phyloP scores from a whole-genome alignment of 1,284 basidiomycete species.

The Flammula alnicola region DNA sequence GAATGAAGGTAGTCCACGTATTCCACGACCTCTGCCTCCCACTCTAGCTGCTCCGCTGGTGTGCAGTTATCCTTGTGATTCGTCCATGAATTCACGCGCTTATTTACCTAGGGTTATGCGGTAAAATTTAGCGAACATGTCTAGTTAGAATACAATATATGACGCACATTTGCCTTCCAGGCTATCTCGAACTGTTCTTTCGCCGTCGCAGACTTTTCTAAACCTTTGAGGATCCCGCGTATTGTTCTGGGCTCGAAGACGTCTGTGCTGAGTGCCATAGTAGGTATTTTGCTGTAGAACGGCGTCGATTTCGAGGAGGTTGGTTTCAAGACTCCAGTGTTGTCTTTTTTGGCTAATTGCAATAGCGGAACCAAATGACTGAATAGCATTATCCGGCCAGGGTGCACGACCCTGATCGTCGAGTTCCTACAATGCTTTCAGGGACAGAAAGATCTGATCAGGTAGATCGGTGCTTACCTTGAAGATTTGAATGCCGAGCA shows the following conservation, averaged over 20 bases:
- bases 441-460: too few relatives aligned
- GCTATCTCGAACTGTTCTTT: constrained; percentile 1
- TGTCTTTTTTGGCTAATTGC: too few relatives aligned
- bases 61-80: constrained; percentile 5
- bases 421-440: too few relatives aligned
- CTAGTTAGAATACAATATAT: background rate
- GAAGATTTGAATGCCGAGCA: too few relatives aligned
- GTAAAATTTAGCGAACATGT: too few relatives aligned
- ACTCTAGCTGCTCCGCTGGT: constrained; percentile 4
- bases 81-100: constrained; percentile 2
- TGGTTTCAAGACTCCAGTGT: too few relatives aligned
- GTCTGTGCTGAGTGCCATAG: constrained; percentile 7
- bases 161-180: background rate
- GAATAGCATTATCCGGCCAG: too few relatives aligned
- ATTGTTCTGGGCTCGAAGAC: constrained; percentile 11
- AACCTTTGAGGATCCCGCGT: constrained; percentile 3
- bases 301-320: too few relatives aligned
- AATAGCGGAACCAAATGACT: too few relatives aligned
- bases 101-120: constrained; percentile 8
- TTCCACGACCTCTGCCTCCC: constrained; percentile 14
- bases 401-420: too few relatives aligned
- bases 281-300: too few relatives aligned
- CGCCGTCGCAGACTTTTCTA: background rate
- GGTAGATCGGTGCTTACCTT: too few relatives aligned
- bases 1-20: constrained; percentile 12